Evolutionary conservation across 2,329 filamentous ascomycete species (phyloP).

Genomic region (Fusarium globosum): DNA sequence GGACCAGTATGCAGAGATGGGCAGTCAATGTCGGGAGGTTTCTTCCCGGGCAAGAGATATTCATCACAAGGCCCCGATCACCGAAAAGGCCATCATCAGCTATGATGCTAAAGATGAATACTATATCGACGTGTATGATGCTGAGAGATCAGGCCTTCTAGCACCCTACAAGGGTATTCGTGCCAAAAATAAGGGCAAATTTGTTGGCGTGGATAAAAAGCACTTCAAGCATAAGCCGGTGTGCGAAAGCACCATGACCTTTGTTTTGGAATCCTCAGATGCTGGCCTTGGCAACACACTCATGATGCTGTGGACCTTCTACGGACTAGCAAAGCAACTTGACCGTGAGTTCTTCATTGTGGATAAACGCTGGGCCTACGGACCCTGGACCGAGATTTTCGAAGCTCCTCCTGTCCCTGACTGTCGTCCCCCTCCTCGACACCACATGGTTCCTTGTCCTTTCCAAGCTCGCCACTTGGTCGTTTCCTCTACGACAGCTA

Average conservation of each 20-base stretch:
- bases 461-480: conserved; percentile 79
- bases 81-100: conserved; percentile 58
- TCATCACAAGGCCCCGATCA: conserved; percentile 49
- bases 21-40: conserved; percentile 73
- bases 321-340: conserved; percentile 80
- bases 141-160: conserved; percentile 72
- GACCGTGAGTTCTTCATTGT: conserved; percentile 84
- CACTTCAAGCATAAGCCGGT: conserved; percentile 61
- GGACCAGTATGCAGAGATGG: conserved; percentile 76
- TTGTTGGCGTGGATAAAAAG: conserved; percentile 62
- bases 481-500: conserved; percentile 75
- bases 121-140: conserved; percentile 80
- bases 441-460: conserved; percentile 84
- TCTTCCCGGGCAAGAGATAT: conserved; percentile 66
- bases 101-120: conserved; percentile 74
- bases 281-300: conserved; percentile 82
- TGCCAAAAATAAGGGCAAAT: conserved; percentile 55
- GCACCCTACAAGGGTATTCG: conserved; percentile 49
- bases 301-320: conserved; percentile 85
- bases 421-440: conserved; percentile 77
- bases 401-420: conserved; percentile 70
- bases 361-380: conserved; percentile 86
- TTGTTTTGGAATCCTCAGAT: conserved; percentile 77
- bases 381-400: conserved; percentile 79
- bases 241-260: conserved; percentile 80